Base-by-base conservation (phyloP, 2,329 filamentous ascomycete species). In the Atkinsonella texensis region DNA sequence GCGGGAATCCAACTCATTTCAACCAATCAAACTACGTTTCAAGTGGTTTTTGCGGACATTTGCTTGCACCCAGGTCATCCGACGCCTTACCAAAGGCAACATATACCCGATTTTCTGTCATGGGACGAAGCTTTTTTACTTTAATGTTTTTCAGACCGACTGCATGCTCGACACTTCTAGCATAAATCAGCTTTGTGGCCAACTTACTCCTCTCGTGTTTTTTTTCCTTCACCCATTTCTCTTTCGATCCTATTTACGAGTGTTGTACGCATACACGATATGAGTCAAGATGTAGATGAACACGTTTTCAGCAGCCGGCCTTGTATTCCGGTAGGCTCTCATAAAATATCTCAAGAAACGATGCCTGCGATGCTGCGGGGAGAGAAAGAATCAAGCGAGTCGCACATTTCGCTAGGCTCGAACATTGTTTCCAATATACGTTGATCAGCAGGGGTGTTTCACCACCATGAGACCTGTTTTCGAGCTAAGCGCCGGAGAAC, bases 181-280 rank as follows among this genome's bases (percentile, higher is more conserved):
- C n/a, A 42, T 43, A 35, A 23, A 49, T 49, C 18, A n/a, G 39
- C 47, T 20, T 50, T 48, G 39, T 18, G 54, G 56, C 49, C 52
- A 46, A 45, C 51, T 49, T 43, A 44, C 32, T 50, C 51, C 53
- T 56, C 54, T 43, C 49, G 52, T 52, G 31, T 46, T 15, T 45
- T 11, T 12, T 15, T 42, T 9, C 9, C 40, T 35, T 52, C 43
- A 38, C 44, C 49, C 48, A 46, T 54, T 32, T 51, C 51, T 50
- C 52, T 54, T 46, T 39, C 49, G 49, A 49, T 52, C 52, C 42
- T 10, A 35, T 15, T 43, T 13, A 43, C 46, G 50, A 56, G 55
- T 50, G 48, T 52, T 49, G 51, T 51, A 54, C 35, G 46, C 50
- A 54, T 58, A 46, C 43, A 45, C 46, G 50, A 18, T 31, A 39